Evolutionary conservation across 208 protist species (phyloP), one percentile per base, ranked within the genome.

Genomic region (Leishmania mexicana): DNA sequence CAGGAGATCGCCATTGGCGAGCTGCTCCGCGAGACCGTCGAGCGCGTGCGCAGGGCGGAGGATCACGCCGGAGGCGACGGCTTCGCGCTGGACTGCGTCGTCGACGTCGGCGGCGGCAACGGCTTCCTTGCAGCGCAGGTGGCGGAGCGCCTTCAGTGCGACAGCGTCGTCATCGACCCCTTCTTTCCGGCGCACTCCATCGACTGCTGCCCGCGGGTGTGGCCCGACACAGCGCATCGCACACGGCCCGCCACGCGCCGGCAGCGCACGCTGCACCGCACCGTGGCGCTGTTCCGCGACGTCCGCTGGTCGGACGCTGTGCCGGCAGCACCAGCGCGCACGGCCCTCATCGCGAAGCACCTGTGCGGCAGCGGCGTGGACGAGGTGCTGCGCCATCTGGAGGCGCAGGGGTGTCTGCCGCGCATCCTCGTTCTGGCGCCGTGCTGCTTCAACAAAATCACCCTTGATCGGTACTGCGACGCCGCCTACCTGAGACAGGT

Each of bases 101-200:
- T 97, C 31, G 94, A 97, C 86, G 94, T 95, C 17, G 92, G 92
- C 49, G 94, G 92, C 19, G 94, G 94, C 45, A 96, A 96, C 79
- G 94, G 92, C 28, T 94, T 97, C 78, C 83, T 97, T 40, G 94
- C 91, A 40, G 91, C 90, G 57, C 81, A 91, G 82, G 83, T 90
- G 21, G 92, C 81, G 28, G 92, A 96, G 85, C 81, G 83, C 42
- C 81, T 97, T 47, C 68, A 79, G 7, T 95, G 92, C 74, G 87
- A 93, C 65, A 80, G 83, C 68, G 47, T 97, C 45, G 87, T 97
- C 31, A 87, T 97, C 65, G 94, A 96, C 75, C 92, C 89, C 17
- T 92, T 90, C 80, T 92, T 90, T 62, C 92, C 92, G 5, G 84
- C 82, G 31, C 90, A 96, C 82, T 83, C 91, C 51, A 92, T 97